Conservation (phyloP, 805 yeast species). For the Kockiozyma suomiensis region DNA sequence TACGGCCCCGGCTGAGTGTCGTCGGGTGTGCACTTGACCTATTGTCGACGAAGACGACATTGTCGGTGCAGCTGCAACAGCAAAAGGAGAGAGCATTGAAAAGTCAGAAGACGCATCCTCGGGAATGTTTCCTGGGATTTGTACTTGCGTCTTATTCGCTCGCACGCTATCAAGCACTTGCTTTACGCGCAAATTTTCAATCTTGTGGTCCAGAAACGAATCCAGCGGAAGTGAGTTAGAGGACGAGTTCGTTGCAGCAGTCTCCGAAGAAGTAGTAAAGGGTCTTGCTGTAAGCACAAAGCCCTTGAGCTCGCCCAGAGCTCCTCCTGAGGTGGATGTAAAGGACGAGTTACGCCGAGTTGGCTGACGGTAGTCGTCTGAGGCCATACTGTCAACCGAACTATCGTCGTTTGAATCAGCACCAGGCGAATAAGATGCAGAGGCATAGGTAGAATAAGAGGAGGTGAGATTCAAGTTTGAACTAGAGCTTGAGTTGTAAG, state of each 20-base stretch:
- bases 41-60: neutral
- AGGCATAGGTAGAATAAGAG: neutral
- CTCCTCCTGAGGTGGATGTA: neutral
- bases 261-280: conserved; percentile 3
- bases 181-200: conserved; percentile 28
- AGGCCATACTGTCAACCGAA: conserved; percentile 3
- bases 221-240: conserved; percentile 14
- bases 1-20: conserved; percentile 17
- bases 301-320: conserved; percentile 25
- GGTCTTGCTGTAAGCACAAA: conserved; percentile 32
- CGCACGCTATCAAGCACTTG: conserved; percentile 16
- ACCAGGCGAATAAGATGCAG: conserved; percentile 13
- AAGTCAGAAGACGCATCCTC: neutral
- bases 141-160: conserved; percentile 3
- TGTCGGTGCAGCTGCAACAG: conserved; percentile 5
- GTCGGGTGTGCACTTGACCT: conserved; percentile 1
- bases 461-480: neutral
- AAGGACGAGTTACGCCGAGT: neutral
- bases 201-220: conserved; percentile 30
- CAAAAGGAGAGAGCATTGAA: neutral
- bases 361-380: neutral
- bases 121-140: neutral
- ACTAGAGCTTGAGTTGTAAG: neutral
- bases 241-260: neutral
- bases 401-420: conserved; percentile 11